Conservation (phyloP, 2,329 filamentous ascomycete genomes). For the Lojkania enalia region DNA sequence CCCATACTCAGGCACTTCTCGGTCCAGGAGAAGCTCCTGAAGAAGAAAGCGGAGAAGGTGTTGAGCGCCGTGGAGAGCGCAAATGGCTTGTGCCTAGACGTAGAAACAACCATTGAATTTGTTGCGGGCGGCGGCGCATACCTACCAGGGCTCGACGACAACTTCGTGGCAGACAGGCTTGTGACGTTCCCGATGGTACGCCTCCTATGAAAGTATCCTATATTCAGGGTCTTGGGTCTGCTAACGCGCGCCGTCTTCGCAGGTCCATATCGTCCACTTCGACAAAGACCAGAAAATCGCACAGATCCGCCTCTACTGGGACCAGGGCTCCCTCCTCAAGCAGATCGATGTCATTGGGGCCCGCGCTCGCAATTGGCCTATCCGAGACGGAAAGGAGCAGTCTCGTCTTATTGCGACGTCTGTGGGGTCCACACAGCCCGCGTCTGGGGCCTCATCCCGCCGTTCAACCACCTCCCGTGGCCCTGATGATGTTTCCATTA, state of each 20-base stretch:
- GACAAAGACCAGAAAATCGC: constrained; percentile 75
- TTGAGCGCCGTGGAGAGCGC: constrained; percentile 73
- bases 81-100: constrained; percentile 72
- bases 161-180: constrained; percentile 82
- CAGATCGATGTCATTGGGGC: constrained; percentile 92
- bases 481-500: constrained; percentile 35
- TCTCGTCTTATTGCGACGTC: constrained; percentile 70
- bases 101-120: constrained; percentile 84
- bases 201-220: constrained; percentile 20
- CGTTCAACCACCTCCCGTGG: constrained; percentile 39
- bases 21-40: constrained; percentile 71
- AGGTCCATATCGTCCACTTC: constrained; percentile 81
- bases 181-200: constrained; percentile 81
- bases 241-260: constrained; percentile 14
- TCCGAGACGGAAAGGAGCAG: constrained; percentile 84
- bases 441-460: constrained; percentile 35
- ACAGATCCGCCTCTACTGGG: constrained; percentile 91
- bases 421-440: constrained; percentile 39
- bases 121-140: constrained; percentile 79
- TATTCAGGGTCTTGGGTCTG: constrained; percentile 6
- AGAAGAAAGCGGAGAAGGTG: constrained; percentile 79
- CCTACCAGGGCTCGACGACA: constrained; percentile 87
- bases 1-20: constrained; percentile 83
- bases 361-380: constrained; percentile 91
- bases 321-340: constrained; percentile 90